phyloP scores from a whole-genome alignment of 495 filamentous ascomycete species.

The Collariella sp. region DNA sequence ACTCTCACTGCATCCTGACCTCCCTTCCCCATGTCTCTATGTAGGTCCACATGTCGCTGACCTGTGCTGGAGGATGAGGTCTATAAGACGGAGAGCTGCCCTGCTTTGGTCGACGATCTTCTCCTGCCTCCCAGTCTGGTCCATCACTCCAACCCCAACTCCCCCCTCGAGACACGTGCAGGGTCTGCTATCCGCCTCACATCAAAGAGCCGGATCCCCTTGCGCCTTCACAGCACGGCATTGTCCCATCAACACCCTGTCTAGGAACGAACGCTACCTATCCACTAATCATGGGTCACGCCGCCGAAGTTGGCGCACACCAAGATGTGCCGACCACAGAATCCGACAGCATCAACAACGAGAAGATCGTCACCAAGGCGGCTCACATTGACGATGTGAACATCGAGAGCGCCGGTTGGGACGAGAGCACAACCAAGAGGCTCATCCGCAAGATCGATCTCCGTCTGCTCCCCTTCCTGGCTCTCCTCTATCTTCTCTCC shows the following conservation, averaged over 20 bases:
- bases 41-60: background rate
- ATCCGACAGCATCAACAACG: conserved; percentile 24
- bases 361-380: conserved; percentile 18
- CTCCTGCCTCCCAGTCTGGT: background rate
- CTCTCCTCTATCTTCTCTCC: conserved; percentile 51
- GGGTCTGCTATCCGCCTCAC: background rate
- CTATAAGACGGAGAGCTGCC: conserved; percentile 12
- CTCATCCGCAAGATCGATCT: conserved; percentile 44
- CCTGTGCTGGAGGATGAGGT: background rate
- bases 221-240: background rate
- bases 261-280: background rate
- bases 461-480: conserved; percentile 45
- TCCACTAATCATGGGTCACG: conserved; percentile 18
- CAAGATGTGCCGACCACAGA: conserved; percentile 23
- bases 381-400: conserved; percentile 7
- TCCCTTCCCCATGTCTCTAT: conserved; percentile 1
- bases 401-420: conserved; percentile 23
- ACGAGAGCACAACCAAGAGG: conserved; percentile 27
- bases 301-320: conserved; percentile 17
- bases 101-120: background rate
- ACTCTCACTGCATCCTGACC: conserved; percentile 6
- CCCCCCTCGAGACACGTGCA: background rate
- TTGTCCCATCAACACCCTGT: background rate
- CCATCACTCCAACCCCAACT: background rate
- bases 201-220: background rate